Base-by-base conservation (phyloP, 2,329 filamentous ascomycete genomes). In the Hypomyces rosellus region DNA sequence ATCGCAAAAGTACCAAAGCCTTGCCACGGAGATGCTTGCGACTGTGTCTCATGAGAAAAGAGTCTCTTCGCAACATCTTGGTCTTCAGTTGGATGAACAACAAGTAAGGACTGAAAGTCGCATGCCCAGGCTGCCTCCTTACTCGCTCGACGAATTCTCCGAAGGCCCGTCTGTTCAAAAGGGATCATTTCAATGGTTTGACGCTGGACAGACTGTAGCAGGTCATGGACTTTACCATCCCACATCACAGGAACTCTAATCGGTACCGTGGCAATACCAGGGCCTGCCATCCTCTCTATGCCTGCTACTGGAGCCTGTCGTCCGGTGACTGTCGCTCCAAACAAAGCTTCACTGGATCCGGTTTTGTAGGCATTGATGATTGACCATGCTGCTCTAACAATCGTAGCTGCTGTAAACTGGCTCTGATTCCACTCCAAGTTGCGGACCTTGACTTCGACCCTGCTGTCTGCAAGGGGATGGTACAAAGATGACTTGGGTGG, bases 281-380 rank as follows among this genome's bases (percentile, higher is more conserved):
- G 60, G 15, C 54, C 60, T 9, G 50, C 30, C n/a, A 60, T 53
- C 1, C 37, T 36, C 8, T 62, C 56, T 18, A 61, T 54, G 22
- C 51, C 57, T 2, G 36, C 34, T 3, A 63, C 44, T 5, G 58
- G 50, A 1, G 52, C 55, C 4, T 55, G 55, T 14, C 72, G 65
- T 9, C 72, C 72, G 3, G 72, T 71, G 2, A 73, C 56, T 0
- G 70, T 73, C 51, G 68, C 64, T 2, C 72, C 72, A 46, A 74
- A 73, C 4, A 70, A 59, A 12, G 73, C 61, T 47, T 74, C 70
- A 1, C 65, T 37, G 0, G 49, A 45, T 5, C 54, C 76, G 3
- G 70, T 59, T 54, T 82, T 82, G 9, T 65, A 63, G 15, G 70
- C 64, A 5, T 80, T 59, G 1, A 84, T 58, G 44, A 75, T 73